A percentile compares a stretch with the other conserved stretches of the same genome.
Conservation (phyloP, 345 rosid genomes). For the Aquilaria sinensis region DNA sequence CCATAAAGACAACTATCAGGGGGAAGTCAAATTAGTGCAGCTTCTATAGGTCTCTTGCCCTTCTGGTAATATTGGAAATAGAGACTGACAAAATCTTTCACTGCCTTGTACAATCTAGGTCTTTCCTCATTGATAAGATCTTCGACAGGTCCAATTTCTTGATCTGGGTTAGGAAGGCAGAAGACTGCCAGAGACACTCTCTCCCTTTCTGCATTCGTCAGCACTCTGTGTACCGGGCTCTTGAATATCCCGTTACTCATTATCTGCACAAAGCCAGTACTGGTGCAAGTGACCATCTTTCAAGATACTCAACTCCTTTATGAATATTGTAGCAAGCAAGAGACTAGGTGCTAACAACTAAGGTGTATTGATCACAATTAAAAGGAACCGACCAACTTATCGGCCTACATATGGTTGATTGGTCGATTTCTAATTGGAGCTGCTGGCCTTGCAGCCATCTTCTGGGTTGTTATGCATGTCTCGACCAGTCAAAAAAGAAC, state of each 20-base stretch:
- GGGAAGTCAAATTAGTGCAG: conserved; percentile 27
- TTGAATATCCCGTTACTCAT: conserved; percentile 62
- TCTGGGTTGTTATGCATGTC: not conserved
- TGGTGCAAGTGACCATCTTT: conserved; percentile 3
- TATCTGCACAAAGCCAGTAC: conserved; percentile 21
- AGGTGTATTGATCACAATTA: too few species aligned
- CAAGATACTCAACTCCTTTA: not conserved
- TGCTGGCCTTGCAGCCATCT: too few species aligned
- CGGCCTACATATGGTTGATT: too few species aligned
- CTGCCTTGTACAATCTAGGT: conserved; percentile 44
- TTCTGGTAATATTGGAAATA: conserved; percentile 35
- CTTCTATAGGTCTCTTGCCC: conserved; percentile 46
- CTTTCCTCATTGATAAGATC: conserved; percentile 28
- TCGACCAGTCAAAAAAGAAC: not conserved
- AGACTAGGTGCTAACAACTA: too few species aligned
- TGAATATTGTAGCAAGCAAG: not conserved
- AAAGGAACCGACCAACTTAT: too few species aligned
- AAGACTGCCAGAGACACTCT: conserved; percentile 48
- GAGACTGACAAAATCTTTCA: conserved; percentile 36
- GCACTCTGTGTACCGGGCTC: conserved; percentile 44
- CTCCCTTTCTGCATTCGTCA: conserved; percentile 38
- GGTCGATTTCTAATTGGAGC: too few species aligned
- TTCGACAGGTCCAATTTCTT: conserved; percentile 26
- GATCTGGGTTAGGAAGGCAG: conserved; percentile 31
- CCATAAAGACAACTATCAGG: not conserved